phyloP scores from a whole-genome alignment of 2,329 filamentous ascomycete genomes.

The Neopestalotiopsis clavispora region DNA sequence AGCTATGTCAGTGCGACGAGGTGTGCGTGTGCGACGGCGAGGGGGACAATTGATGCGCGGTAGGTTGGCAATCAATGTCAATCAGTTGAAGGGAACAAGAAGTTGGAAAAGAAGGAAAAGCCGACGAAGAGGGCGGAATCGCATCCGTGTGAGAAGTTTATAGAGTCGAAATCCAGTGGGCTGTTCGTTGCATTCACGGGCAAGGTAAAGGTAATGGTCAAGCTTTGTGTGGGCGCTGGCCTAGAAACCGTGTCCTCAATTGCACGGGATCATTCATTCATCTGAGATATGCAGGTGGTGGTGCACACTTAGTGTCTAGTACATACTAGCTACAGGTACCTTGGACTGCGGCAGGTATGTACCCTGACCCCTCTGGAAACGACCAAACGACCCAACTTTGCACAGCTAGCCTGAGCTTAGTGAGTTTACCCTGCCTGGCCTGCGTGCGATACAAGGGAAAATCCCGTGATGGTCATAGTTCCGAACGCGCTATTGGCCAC shows the following conservation, averaged over 20 bases:
- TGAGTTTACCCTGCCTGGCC: neutral
- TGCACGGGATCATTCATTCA: constrained; percentile 17
- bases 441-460: neutral
- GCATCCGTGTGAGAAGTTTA: neutral
- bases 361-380: neutral
- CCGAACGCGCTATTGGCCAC: constrained; percentile 12
- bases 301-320: neutral
- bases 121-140: constrained; percentile 5
- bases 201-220: constrained; percentile 2
- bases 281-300: neutral
- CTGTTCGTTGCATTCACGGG: neutral
- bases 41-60: neutral
- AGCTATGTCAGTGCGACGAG: neutral
- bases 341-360: neutral
- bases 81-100: neutral
- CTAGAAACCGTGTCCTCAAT: constrained; percentile 42
- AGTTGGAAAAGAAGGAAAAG: neutral
- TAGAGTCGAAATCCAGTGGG: neutral
- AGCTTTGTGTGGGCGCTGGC: constrained; percentile 17
- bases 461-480: constrained; percentile 10
- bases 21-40: neutral
- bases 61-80: neutral
- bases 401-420: no score
- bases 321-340: neutral
- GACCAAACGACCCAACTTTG: no score